Evolutionary conservation across 2,329 filamentous ascomycete species (phyloP), one percentile per base, ranked within the genome.

Genomic region (Fusarium poae): DNA sequence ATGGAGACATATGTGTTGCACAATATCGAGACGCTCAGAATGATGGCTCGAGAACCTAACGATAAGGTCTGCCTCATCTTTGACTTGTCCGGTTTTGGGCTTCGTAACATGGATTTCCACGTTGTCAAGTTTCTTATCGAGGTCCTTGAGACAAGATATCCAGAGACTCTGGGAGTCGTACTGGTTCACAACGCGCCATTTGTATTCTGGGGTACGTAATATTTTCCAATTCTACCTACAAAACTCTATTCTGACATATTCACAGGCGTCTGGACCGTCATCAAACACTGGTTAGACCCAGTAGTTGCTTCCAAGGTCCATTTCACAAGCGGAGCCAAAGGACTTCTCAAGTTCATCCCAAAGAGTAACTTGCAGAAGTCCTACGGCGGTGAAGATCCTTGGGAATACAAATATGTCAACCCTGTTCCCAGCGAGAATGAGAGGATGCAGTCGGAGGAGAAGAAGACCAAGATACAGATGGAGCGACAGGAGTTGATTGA

Each of bases 91-190:
- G 83, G 86, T 65, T 93, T 93, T 75, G 86, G 86, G 16, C 82
- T 93, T 76, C 84, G 88, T 13, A 93, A 93, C 79, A 92, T 93
- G 85, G 91, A 93, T 77, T 93, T 92, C 76, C 84, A 88, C 0
- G 90, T 91, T 0, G 89, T 93, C 52, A 93, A 92, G 71, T 93
- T 92, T 80, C 91, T 93, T 82, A 91, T 93, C 78, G 91, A 92
- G 71, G 91, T 90, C 74, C 92, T 93, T 72, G 91, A 93, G 79
- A 90, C 91, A 49, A 91, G 92, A 74, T 93, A 93, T 72, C 91
- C 91, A 3, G 91, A 93, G 76, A 91, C 88, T 1, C 82, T 93
- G 3, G 91, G 90, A 37, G 81, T 85, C 2, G 89, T 93, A 6
- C 85, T 92, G 42, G 89, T 93, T 45, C 91, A 93, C 81, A 92